Percentiles rank a stretch among this genome's conserved stretches.
These are phyloP conservation scores for Spiromastix sp. DNA, from an alignment of 2,329 filamentous ascomycete species.

Conservation along the genomic window DNA sequence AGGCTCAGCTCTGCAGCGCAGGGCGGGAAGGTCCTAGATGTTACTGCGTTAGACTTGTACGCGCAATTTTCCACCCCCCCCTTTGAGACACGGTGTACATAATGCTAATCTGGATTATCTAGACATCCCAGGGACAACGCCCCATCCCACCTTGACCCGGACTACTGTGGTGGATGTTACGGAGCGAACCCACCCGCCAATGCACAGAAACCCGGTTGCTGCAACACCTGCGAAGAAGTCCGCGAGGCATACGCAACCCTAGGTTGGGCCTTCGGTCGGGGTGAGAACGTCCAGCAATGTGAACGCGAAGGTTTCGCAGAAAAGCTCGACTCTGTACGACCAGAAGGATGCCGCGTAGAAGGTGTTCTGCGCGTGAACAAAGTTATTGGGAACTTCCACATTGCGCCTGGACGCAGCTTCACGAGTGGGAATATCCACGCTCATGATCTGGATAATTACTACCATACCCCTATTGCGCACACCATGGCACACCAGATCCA, in stretches of 20 bases:
- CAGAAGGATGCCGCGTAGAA: constrained; percentile 90
- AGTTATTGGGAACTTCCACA: constrained; percentile 96
- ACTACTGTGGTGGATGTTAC: constrained; percentile 91
- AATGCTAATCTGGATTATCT: constrained; percentile 3
- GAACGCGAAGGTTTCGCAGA: constrained; percentile 88
- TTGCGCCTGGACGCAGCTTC: constrained; percentile 92
- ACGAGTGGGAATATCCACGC: constrained; percentile 95
- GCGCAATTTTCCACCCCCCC: constrained; percentile 17
- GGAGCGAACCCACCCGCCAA: constrained; percentile 64
- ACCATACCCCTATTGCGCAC: constrained; percentile 63
- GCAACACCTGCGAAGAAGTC: constrained; percentile 94
- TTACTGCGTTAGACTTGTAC: constrained; percentile 57
- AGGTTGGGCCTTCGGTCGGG: constrained; percentile 88
- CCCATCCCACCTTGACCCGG: constrained; percentile 70
- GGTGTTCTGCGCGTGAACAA: constrained; percentile 93
- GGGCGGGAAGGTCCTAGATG: constrained; percentile 66
- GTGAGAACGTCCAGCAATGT: constrained; percentile 91
- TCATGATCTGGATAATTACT: constrained; percentile 94
- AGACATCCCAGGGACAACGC: constrained; percentile 59
- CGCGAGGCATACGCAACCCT: constrained; percentile 83
- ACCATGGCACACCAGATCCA: constrained; percentile 87
- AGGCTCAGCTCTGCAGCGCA: constrained; percentile 62
- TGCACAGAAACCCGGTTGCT: constrained; percentile 76
- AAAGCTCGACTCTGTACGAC: constrained; percentile 73
- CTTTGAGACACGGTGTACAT: not conserved